These are phyloP conservation scores for Scheffersomyces insectosa DNA, from an alignment of 1,139 yeast genomes.

Conservation along the genomic window DNA sequence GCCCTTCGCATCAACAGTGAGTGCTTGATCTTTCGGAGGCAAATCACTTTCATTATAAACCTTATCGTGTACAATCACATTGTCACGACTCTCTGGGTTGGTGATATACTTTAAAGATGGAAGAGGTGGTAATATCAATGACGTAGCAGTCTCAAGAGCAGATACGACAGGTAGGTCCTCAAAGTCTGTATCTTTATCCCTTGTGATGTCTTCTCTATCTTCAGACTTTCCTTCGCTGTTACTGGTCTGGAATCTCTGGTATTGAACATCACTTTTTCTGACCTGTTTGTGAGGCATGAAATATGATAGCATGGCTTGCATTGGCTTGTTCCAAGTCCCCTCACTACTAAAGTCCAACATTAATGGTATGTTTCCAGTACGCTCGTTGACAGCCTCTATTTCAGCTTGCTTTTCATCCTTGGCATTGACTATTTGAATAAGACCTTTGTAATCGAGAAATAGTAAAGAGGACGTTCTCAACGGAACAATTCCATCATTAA, in stretches of 20 bases:
- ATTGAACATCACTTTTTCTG: slow-evolving; percentile 22
- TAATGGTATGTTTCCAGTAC: slow-evolving; percentile 8
- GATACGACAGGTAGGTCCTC: slow-evolving; percentile 65
- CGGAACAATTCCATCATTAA: slow-evolving; percentile 95
- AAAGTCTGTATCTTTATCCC: slow-evolving; percentile 1
- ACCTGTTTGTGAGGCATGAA: slow-evolving; percentile 48
- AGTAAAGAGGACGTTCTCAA: slow-evolving; percentile 77
- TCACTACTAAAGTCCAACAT: slow-evolving; percentile 2
- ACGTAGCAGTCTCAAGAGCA: slow-evolving; percentile 78
- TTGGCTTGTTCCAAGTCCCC: slow-evolving; percentile 28
- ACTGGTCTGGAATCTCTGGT: slow-evolving; percentile 32
- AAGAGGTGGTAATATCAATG: slow-evolving; percentile 81
- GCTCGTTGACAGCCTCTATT: slow-evolving; percentile 1
- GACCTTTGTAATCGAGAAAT: slow-evolving; percentile 59
- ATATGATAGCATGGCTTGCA: slow-evolving; percentile 47
- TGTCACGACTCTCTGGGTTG: slow-evolving; percentile 51
- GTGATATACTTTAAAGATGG: slow-evolving; percentile 72
- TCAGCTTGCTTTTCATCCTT: slow-evolving; percentile 1
- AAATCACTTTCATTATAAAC: slow-evolving; percentile 38
- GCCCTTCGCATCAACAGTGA: not conserved
- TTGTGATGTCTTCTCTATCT: slow-evolving; percentile 10
- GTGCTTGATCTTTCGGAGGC: slow-evolving; percentile 15
- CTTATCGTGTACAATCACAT: slow-evolving; percentile 43
- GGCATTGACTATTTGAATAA: slow-evolving; percentile 18
- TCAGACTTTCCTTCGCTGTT: slow-evolving; percentile 12